These are phyloP conservation scores for Trichoderma endophyticum DNA, from an alignment of 2,329 filamentous ascomycete species.

Conservation along the genomic window DNA sequence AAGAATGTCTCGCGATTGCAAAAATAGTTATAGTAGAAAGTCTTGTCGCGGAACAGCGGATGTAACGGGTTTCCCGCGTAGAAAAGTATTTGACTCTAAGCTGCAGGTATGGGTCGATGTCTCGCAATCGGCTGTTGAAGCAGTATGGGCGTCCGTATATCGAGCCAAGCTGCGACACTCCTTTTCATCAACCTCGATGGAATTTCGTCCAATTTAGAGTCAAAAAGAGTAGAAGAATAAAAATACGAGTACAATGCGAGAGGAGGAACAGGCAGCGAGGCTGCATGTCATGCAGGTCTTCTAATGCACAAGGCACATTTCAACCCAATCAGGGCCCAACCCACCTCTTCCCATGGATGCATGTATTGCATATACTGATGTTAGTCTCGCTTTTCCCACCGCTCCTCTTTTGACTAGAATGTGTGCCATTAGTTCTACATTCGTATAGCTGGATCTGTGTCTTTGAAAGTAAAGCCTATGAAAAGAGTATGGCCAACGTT, in stretches of 20 bases:
- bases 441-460: not conserved
- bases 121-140: not conserved
- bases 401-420: not conserved
- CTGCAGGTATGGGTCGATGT: not conserved
- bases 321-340: slow-evolving; percentile 13
- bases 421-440: not conserved
- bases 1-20: not conserved
- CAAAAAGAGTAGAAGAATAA: not conserved
- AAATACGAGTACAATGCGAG: not conserved
- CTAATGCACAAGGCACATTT: slow-evolving; percentile 13
- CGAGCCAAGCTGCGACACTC: not conserved
- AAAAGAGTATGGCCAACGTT: no score
- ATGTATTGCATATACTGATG: not conserved
- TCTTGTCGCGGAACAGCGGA: not conserved
- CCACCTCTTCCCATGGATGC: not conserved
- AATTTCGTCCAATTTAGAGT: not conserved
- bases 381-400: not conserved
- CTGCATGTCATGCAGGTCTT: slow-evolving; percentile 4
- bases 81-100: not conserved
- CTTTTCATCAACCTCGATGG: not conserved
- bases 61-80: not conserved
- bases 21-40: not conserved
- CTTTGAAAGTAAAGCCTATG: not conserved
- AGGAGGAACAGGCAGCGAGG: not conserved
- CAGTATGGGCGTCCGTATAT: no score